phyloP scores from a whole-genome alignment of 805 yeast genomes.

The Kockiozyma suomiensis region DNA sequence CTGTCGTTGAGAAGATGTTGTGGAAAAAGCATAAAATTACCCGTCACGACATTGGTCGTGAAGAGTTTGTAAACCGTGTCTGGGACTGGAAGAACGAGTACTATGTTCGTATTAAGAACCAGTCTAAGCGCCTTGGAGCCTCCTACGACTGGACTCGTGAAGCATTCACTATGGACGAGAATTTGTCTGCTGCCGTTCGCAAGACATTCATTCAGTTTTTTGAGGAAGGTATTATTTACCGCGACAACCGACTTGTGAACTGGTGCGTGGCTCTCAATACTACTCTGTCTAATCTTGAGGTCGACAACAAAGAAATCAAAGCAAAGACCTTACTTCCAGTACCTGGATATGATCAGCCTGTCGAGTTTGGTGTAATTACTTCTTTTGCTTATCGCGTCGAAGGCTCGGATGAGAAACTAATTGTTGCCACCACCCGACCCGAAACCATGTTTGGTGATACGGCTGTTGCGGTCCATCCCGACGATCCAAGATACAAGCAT shows the following conservation, averaged over 20 bases:
- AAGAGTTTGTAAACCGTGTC: conserved; percentile 79
- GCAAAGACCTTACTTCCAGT: conserved; percentile 80
- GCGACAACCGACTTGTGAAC: conserved; percentile 90
- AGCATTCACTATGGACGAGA: conserved; percentile 87
- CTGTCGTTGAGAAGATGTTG: conserved; percentile 94
- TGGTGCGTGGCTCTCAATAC: conserved; percentile 96
- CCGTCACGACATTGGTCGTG: conserved; percentile 95
- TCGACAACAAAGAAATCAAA: conserved; percentile 84
- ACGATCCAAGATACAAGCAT: conserved; percentile 89
- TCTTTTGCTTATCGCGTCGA: conserved; percentile 90
- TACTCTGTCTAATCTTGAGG: conserved; percentile 94
- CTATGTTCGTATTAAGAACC: conserved; percentile 80
- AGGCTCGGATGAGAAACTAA: conserved; percentile 77
- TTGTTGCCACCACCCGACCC: conserved; percentile 98
- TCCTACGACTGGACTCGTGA: conserved; percentile 96
- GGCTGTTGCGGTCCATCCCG: conserved; percentile 96
- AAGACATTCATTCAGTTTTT: conserved; percentile 91
- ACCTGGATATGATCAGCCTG: conserved; percentile 81
- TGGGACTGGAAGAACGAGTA: conserved; percentile 99
- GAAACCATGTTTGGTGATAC: conserved; percentile 98
- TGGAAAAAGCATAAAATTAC: conserved; percentile 88
- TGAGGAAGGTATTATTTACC: conserved; percentile 93
- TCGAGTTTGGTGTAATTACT: conserved; percentile 97
- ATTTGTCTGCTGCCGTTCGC: conserved; percentile 72
- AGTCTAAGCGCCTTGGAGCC: conserved; percentile 86